Evolutionary conservation across 495 filamentous ascomycete species (phyloP).

Genomic region (Penicillium arizonense): DNA sequence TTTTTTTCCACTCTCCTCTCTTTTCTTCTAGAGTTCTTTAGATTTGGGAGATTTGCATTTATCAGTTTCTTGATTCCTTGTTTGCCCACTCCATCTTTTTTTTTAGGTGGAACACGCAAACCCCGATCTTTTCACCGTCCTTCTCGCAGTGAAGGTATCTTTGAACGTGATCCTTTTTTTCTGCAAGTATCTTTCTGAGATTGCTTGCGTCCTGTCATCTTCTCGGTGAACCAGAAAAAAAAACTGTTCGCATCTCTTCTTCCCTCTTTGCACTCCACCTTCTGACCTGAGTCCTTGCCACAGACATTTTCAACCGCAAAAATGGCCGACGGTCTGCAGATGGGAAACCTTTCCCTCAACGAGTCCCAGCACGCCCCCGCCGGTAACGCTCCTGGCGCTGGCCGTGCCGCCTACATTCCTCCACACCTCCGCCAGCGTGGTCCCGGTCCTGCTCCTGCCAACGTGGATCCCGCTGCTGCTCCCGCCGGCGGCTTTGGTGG

Average conservation of each 20-base stretch:
- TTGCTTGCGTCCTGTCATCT: constrained; percentile 12
- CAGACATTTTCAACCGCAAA: constrained; percentile 38
- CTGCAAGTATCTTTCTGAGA: constrained; percentile 27
- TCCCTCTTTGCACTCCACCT: constrained; percentile 2
- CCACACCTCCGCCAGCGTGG: constrained; percentile 79
- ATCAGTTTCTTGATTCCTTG: constrained; percentile 23
- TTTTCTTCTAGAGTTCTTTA: constrained; percentile 42
- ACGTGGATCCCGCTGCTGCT: constrained; percentile 37
- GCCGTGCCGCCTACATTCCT: constrained; percentile 87
- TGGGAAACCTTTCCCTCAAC: constrained; percentile 77
- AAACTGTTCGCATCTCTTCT: constrained; percentile 14
- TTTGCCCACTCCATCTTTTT: constrained; percentile 20
- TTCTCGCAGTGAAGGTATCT: constrained; percentile 19
- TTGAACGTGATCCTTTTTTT: constrained; percentile 13
- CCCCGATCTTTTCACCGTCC: constrained; percentile 15
- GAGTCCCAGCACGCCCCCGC: constrained; percentile 67
- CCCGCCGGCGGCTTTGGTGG: constrained; percentile 30
- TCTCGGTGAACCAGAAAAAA: constrained; percentile 17
- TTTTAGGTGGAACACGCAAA: constrained; percentile 19
- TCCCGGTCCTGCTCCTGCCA: constrained; percentile 30
- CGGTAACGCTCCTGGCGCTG: constrained; percentile 30
- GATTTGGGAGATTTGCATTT: constrained; percentile 40
- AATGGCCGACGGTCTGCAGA: constrained; percentile 96
- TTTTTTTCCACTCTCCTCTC: constrained; percentile 29
- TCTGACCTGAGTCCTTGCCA: constrained; percentile 12